These are phyloP conservation scores for Fusarium kyushuense DNA, from an alignment of 2,329 filamentous ascomycete genomes.

Conservation along the genomic window DNA sequence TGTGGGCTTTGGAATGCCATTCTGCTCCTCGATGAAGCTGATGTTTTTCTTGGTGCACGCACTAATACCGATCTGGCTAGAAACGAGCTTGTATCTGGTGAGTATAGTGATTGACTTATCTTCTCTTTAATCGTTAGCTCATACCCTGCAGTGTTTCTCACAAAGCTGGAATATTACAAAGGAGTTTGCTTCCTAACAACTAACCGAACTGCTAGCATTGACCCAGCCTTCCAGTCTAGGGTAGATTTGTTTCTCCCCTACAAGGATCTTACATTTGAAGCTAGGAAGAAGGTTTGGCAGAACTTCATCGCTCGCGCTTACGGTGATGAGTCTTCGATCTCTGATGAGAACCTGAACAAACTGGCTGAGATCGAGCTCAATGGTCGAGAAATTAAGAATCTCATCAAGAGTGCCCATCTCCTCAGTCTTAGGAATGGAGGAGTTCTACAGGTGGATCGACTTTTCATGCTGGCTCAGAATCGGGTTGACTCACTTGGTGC, in stretches of 20 bases:
- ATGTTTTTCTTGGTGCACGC: no score
- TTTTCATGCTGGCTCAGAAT: constrained; percentile 52
- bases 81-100: constrained; percentile 55
- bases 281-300: constrained; percentile 53
- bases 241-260: constrained; percentile 51
- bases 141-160: constrained; percentile 45
- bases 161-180: constrained; percentile 53
- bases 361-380: constrained; percentile 58
- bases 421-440: constrained; percentile 50
- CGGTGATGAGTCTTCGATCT: constrained; percentile 45
- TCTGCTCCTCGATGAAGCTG: constrained; percentile 54
- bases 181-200: constrained; percentile 56
- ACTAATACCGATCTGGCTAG: constrained; percentile 51
- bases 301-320: constrained; percentile 52
- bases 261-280: constrained; percentile 45
- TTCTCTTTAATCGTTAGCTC: background rate
- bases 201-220: constrained; percentile 53
- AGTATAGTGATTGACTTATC: background rate
- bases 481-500: constrained; percentile 40
- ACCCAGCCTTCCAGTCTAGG: constrained; percentile 54
- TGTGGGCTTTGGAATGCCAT: constrained; percentile 63
- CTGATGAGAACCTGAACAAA: constrained; percentile 48
- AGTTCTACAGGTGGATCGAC: constrained; percentile 47
- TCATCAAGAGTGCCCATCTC: constrained; percentile 56
- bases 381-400: constrained; percentile 63